A percentile compares a stretch with the other conserved stretches of the same genome.
These are phyloP conservation scores for Mycena haematopus DNA, from an alignment of 768 basidiomycete genomes.

Conservation along the genomic window DNA sequence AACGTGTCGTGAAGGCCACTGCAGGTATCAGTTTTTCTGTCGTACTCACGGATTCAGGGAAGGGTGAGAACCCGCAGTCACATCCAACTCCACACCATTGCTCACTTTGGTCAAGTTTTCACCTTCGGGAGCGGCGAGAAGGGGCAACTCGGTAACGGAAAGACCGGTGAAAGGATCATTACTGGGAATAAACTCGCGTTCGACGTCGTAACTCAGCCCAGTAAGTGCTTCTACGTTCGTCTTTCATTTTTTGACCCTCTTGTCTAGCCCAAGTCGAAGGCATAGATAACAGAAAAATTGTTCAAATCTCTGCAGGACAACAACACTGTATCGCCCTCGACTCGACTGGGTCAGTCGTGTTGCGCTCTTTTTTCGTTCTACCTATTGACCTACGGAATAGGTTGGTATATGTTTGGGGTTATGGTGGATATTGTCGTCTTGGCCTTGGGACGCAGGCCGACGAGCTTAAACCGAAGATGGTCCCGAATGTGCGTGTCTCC, in stretches of 20 bases:
- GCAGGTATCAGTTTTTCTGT: slow-evolving; percentile 88
- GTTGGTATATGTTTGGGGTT: slow-evolving; percentile 85
- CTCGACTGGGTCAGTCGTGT: slow-evolving; percentile 64
- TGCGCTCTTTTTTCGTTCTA: background rate
- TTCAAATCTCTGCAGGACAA: slow-evolving; percentile 83
- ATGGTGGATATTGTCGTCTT: slow-evolving; percentile 89
- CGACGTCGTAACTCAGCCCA: slow-evolving; percentile 75
- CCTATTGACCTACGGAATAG: slow-evolving; percentile 43
- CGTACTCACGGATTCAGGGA: slow-evolving; percentile 82
- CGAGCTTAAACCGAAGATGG: slow-evolving; percentile 76
- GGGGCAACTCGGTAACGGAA: slow-evolving; percentile 92
- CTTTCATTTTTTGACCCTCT: slow-evolving; percentile 1
- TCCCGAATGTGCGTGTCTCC: slow-evolving; percentile 67
- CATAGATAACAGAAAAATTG: slow-evolving; percentile 78
- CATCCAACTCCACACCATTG: slow-evolving; percentile 1
- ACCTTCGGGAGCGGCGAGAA: slow-evolving; percentile 91
- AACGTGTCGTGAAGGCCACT: slow-evolving; percentile 72
- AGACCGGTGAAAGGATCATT: slow-evolving; percentile 89
- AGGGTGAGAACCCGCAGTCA: slow-evolving; percentile 52
- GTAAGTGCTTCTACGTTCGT: slow-evolving; percentile 43
- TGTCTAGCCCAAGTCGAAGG: slow-evolving; percentile 73
- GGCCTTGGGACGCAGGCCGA: slow-evolving; percentile 90
- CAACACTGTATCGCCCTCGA: slow-evolving; percentile 89
- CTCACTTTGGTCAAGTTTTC: slow-evolving; percentile 59
- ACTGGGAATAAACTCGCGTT: slow-evolving; percentile 85